Conservation (phyloP, 2,329 filamentous ascomycete species). For the Monilinia vaccinii-corymbosi region DNA sequence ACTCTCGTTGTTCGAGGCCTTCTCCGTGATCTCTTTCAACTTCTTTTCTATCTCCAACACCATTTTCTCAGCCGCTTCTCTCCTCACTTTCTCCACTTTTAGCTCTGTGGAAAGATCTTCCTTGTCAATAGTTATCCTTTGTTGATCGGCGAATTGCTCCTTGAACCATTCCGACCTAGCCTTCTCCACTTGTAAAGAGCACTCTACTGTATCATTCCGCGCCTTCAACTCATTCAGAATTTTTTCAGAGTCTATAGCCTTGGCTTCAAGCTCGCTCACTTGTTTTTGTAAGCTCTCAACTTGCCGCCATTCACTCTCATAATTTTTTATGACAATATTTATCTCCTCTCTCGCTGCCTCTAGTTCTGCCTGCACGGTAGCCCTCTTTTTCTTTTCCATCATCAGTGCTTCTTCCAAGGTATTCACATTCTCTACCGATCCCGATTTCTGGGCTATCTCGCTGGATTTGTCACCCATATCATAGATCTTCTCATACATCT, state of each 20-base stretch:
- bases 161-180: not conserved
- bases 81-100: not conserved
- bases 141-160: not conserved
- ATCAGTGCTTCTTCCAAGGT: not conserved
- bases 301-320: not conserved
- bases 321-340: not conserved
- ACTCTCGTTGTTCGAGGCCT: not conserved
- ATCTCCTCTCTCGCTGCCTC: not conserved
- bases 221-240: not conserved
- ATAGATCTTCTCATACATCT: not conserved
- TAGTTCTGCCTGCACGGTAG: not conserved
- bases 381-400: not conserved
- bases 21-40: not conserved
- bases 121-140: not conserved
- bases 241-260: not conserved
- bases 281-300: not conserved
- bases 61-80: not conserved
- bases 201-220: not conserved
- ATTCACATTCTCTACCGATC: not conserved
- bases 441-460: not conserved
- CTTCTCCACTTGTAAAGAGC: not conserved
- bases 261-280: not conserved
- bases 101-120: not conserved
- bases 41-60: not conserved
- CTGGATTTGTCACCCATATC: not conserved